Percentiles rank a stretch among this genome's conserved stretches.
Conservation (phyloP, 73 alveolate species). For the Symbiodinium natans region DNA sequence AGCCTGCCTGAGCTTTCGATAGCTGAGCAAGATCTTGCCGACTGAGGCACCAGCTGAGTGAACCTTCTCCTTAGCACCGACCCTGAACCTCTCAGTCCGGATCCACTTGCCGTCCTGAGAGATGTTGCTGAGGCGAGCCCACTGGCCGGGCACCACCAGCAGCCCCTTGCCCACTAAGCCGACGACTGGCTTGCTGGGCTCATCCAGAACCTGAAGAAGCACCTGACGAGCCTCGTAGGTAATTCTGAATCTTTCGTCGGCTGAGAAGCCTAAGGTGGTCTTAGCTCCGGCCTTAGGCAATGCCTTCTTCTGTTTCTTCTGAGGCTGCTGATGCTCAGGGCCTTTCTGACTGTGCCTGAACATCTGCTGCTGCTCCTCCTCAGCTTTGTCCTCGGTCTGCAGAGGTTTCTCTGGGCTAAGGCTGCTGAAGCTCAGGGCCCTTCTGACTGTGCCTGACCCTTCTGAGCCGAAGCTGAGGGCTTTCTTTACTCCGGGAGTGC, state of each 20-base stretch:
- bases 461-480: background rate
- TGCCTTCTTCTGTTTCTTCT: no score
- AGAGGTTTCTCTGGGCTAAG: background rate
- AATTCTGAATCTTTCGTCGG: slow-evolving; percentile 9
- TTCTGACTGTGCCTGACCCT: background rate
- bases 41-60: background rate
- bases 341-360: no score
- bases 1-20: background rate
- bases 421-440: background rate
- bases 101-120: background rate
- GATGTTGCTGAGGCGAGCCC: slow-evolving; percentile 40
- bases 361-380: no score
- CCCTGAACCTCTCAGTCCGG: no score
- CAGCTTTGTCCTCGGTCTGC: background rate
- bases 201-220: background rate
- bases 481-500: background rate
- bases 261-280: no score
- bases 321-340: no score
- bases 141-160: slow-evolving; percentile 44
- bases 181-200: background rate
- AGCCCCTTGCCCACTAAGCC: slow-evolving; percentile 24
- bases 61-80: no score
- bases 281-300: no score
- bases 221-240: slow-evolving; percentile 22
- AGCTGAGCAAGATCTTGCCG: background rate